phyloP scores from a whole-genome alignment of 129 eudicot species.

The Solidago caesia region DNA sequence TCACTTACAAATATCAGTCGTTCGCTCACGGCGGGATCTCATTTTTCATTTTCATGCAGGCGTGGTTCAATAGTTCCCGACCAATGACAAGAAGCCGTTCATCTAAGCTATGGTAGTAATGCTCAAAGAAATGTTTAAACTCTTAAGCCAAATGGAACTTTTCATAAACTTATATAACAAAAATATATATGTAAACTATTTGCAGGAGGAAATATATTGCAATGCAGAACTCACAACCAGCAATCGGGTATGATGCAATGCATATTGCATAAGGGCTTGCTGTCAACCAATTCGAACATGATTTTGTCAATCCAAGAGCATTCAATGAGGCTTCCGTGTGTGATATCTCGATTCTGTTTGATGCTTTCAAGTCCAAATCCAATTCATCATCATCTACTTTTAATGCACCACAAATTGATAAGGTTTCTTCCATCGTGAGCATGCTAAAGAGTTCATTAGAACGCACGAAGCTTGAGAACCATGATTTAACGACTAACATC shows the following conservation, averaged over 20 bases:
- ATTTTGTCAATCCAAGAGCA: constrained; percentile 12
- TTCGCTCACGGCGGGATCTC: constrained; percentile 12
- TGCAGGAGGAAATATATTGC: constrained; percentile 70
- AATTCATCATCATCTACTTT: constrained; percentile 52
- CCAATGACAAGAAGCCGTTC: constrained; percentile 83
- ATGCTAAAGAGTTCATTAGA: constrained; percentile 69
- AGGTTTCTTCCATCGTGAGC: constrained; percentile 69
- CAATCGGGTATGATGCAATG: constrained; percentile 50
- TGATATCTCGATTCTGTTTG: background rate
- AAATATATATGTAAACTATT: background rate
- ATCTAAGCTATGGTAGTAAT: constrained; percentile 59
- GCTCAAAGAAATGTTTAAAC: background rate
- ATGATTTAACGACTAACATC: constrained; percentile 28
- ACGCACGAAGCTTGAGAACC: constrained; percentile 45
- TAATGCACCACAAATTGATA: constrained; percentile 39
- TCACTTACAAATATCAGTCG: background rate
- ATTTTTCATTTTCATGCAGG: constrained; percentile 37
- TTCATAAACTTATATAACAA: background rate
- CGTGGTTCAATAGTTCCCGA: constrained; percentile 78
- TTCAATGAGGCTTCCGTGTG: background rate
- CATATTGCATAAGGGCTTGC: constrained; percentile 29
- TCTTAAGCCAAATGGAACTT: background rate
- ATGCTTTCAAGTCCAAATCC: constrained; percentile 32
- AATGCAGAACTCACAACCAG: constrained; percentile 55
- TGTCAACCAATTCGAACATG: constrained; percentile 43